phyloP scores from a whole-genome alignment of 345 rosid genomes.

The thale cress (Arabidopsis thaliana) region DNA sequence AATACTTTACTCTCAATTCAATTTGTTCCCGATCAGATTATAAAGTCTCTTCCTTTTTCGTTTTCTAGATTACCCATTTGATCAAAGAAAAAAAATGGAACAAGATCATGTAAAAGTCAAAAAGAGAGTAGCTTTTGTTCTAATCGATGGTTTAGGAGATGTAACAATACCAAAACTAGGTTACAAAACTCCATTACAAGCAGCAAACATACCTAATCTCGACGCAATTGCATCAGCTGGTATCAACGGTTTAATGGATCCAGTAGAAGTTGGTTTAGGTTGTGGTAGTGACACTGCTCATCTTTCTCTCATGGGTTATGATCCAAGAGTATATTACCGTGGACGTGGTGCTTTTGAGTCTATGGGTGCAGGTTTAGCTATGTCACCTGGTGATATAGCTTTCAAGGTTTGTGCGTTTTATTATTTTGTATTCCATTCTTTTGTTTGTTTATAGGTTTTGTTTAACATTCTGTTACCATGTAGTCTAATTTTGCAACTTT shows the following conservation, averaged over 20 bases:
- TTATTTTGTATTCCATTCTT: neutral
- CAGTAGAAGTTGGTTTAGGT: constrained; percentile 99
- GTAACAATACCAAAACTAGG: constrained; percentile 83
- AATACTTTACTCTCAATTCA: neutral
- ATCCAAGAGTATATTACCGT: constrained; percentile 86
- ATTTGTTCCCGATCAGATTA: neutral
- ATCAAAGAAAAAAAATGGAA: neutral
- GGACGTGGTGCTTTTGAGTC: constrained; percentile 99
- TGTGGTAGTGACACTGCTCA: constrained; percentile 99
- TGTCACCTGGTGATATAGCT: constrained; percentile 98
- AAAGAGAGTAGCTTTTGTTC: constrained; percentile 84
- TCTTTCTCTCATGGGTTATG: constrained; percentile 88
- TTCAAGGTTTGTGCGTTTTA: constrained; percentile 46
- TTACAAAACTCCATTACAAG: constrained; percentile 79
- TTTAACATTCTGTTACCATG: constrained; percentile 11
- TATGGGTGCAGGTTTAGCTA: constrained; percentile 97
- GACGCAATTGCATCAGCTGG: constrained; percentile 94
- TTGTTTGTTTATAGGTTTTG: neutral
- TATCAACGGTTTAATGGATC: constrained; percentile 95
- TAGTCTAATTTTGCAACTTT: constrained; percentile 97
- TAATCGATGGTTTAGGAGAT: constrained; percentile 93
- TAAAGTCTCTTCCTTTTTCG: neutral
- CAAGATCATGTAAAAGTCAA: constrained; percentile 33
- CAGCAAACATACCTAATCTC: constrained; percentile 72
- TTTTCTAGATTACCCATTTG: constrained; percentile 4